A percentile compares a stretch with the other conserved stretches of the same genome.
Evolutionary conservation across 2,329 filamentous ascomycete species (phyloP).

Genomic region (Colletotrichum limetticola): DNA sequence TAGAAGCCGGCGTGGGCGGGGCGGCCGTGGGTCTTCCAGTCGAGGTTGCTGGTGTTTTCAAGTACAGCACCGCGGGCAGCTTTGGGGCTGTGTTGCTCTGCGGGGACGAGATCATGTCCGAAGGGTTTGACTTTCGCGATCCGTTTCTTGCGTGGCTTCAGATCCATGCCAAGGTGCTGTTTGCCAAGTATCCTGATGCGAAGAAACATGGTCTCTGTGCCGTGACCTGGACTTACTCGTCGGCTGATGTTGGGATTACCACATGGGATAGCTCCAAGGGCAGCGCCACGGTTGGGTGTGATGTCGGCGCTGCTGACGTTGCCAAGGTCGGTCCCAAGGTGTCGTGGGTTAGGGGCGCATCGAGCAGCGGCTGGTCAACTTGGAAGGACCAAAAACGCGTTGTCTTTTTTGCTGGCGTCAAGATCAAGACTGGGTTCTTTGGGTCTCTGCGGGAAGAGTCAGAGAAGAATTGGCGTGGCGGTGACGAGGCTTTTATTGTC

Average conservation of each 20-base stretch:
- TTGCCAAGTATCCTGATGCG: not conserved
- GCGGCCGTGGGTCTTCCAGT: not conserved
- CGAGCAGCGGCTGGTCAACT: not conserved
- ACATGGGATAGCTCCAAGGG: not conserved
- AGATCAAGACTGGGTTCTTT: not conserved
- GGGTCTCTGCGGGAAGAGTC: not conserved
- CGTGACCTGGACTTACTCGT: not conserved
- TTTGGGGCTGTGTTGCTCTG: not conserved
- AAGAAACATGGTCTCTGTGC: not conserved
- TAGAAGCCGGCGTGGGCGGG: not conserved
- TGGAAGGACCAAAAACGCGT: not conserved
- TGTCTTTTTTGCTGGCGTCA: not conserved
- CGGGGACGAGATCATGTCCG: not conserved
- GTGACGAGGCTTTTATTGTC: not conserved
- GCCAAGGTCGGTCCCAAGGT: not conserved
- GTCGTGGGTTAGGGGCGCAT: not conserved
- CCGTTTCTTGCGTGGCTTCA: not conserved
- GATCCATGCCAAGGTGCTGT: not conserved
- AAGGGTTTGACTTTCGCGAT: not conserved
- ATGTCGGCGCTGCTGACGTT: not conserved
- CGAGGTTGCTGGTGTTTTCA: not conserved
- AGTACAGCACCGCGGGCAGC: not conserved
- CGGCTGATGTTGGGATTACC: not conserved
- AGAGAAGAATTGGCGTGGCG: not conserved
- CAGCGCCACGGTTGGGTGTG: not conserved